Evolutionary conservation across 1,284 basidiomycete species (phyloP).

Genomic region (Farysia itapuensis): DNA sequence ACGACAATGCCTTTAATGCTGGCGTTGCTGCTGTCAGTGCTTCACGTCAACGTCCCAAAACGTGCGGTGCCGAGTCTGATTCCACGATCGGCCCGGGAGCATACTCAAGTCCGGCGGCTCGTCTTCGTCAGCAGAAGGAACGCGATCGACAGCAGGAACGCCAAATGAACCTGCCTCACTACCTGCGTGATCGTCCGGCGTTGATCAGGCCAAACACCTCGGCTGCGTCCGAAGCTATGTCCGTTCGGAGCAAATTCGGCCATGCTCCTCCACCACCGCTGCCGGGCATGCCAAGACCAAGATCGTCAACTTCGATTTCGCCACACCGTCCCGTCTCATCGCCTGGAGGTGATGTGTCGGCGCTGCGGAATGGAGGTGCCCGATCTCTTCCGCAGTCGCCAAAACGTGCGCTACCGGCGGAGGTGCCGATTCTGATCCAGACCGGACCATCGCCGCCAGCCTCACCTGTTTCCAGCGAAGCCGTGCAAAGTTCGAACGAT

Average conservation of each 20-base stretch:
- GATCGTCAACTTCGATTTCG: conserved; percentile 11
- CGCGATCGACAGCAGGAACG: conserved; percentile 30
- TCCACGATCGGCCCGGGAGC: conserved; percentile 25
- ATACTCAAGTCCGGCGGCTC: conserved; percentile 14
- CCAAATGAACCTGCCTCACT: conserved; percentile 29
- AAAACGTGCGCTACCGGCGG: not conserved
- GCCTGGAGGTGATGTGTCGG: conserved; percentile 4
- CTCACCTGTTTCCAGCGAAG: conserved; percentile 4
- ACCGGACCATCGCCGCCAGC: conserved; percentile 30
- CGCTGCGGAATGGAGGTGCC: not conserved
- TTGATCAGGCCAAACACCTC: conserved; percentile 1
- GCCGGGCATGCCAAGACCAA: conserved; percentile 11
- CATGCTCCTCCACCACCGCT: conserved; percentile 34
- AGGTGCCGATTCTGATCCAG: conserved; percentile 26
- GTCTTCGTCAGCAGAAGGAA: conserved; percentile 34
- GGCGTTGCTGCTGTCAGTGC: conserved; percentile 30
- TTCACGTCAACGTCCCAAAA: conserved; percentile 9
- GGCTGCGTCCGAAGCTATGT: conserved; percentile 26
- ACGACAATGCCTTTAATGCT: conserved; percentile 37
- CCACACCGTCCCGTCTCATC: conserved; percentile 25
- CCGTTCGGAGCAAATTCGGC: conserved; percentile 37
- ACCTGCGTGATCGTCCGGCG: conserved; percentile 19
- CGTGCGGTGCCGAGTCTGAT: conserved; percentile 30
- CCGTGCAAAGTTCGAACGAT: no score
- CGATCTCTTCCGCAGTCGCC: not conserved